A percentile compares a stretch with the other conserved stretches of the same genome.
Conservation (phyloP, 2,329 filamentous ascomycete genomes). For the Beauveria caledonica region DNA sequence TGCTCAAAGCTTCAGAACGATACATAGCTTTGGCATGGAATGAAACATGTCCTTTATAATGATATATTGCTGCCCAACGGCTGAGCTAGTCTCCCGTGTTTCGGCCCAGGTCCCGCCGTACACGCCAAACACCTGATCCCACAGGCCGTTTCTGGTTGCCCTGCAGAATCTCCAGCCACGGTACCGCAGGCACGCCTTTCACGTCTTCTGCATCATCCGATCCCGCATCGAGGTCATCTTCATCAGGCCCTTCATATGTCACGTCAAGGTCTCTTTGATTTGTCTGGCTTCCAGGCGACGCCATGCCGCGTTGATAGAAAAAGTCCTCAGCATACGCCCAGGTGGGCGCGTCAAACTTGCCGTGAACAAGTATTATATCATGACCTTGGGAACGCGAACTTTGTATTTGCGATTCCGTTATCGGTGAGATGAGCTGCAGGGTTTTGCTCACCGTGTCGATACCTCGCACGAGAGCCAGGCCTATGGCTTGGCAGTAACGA, state of each 20-base stretch:
- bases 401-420: conserved; percentile 32
- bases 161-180: conserved; percentile 52
- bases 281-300: not conserved
- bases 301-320: conserved; percentile 29
- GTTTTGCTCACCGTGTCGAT: conserved; percentile 47
- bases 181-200: conserved; percentile 27
- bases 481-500: conserved; percentile 47
- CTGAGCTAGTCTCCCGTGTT: conserved; percentile 18
- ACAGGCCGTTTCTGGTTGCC: conserved; percentile 47
- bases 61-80: not conserved
- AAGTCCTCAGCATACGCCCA: conserved; percentile 64
- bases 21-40: not conserved
- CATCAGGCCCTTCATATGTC: conserved; percentile 21
- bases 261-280: conserved; percentile 15
- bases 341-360: conserved; percentile 58
- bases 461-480: conserved; percentile 61
- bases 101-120: conserved; percentile 53
- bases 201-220: conserved; percentile 16
- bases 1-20: not conserved
- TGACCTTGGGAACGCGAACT: conserved; percentile 32
- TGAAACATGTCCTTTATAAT: not conserved
- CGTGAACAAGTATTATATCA: conserved; percentile 55
- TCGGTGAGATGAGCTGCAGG: conserved; percentile 60
- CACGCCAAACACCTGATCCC: conserved; percentile 55
- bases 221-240: conserved; percentile 21